phyloP scores from a whole-genome alignment of 2,329 filamentous ascomycete genomes.

The Talaromyces islandicus region DNA sequence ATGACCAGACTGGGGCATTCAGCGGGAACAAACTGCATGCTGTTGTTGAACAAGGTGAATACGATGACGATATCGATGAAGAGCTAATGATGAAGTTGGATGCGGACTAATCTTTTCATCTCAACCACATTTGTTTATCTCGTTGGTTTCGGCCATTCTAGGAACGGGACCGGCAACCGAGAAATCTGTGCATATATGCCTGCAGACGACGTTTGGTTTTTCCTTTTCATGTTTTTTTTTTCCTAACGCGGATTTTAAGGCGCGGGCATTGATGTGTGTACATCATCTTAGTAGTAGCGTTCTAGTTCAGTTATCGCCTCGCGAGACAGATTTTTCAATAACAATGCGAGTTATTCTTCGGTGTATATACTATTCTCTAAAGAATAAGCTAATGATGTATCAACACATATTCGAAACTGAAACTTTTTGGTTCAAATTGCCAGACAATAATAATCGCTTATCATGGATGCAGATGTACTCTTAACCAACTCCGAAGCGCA shows the following conservation, averaged over 20 bases:
- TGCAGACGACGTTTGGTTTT: neutral
- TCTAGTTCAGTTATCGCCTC: too few relatives aligned
- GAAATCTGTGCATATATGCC: neutral
- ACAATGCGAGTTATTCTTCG: neutral
- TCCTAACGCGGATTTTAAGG: neutral
- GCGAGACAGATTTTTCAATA: too few relatives aligned
- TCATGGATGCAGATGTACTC: neutral
- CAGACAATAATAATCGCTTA: neutral
- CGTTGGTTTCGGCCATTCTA: neutral
- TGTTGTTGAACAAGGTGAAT: constrained; percentile 31
- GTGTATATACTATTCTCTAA: neutral
- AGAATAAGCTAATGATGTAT: neutral
- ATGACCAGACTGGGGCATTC: neutral
- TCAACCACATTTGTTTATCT: neutral
- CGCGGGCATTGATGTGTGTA: neutral
- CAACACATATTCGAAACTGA: neutral
- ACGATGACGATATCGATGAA: constrained; percentile 39
- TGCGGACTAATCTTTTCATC: constrained; percentile 12
- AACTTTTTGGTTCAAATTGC: neutral
- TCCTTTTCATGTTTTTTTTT: neutral
- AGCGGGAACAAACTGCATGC: constrained; percentile 8
- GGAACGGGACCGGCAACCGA: neutral
- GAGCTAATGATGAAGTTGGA: constrained; percentile 38
- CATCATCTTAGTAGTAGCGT: neutral
- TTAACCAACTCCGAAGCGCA: neutral